Conservation (phyloP, 345 rosid genomes). For the Lagerstroemia speciosa region DNA sequence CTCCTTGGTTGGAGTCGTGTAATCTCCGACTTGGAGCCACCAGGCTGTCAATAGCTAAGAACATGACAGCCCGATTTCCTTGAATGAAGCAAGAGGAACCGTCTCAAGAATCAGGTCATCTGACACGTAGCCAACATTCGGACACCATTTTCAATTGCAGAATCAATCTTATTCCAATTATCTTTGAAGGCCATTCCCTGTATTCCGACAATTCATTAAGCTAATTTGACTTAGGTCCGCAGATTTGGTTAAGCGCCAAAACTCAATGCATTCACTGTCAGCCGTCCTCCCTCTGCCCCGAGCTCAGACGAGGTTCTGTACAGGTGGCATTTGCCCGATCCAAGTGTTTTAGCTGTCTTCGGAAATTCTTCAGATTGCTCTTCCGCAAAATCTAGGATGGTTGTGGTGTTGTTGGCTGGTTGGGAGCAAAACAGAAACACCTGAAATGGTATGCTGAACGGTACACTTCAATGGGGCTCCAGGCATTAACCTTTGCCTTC, state of each 20-base stretch:
- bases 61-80: slow-evolving; percentile 22
- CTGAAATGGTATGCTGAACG: slow-evolving; percentile 87
- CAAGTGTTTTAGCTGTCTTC: slow-evolving; percentile 43
- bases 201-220: not conserved
- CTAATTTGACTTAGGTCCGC: slow-evolving; percentile 32
- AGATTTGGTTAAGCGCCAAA: slow-evolving; percentile 55
- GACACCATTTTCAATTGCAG: not conserved
- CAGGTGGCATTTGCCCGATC: slow-evolving; percentile 87
- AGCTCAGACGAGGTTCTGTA: slow-evolving; percentile 33
- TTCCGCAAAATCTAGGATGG: slow-evolving; percentile 59
- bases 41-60: slow-evolving; percentile 18
- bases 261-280: slow-evolving; percentile 25
- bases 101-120: not conserved
- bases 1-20: slow-evolving; percentile 13
- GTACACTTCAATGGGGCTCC: slow-evolving; percentile 86
- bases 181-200: not conserved
- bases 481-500: slow-evolving; percentile 84
- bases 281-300: slow-evolving; percentile 35
- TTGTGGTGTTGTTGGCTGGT: slow-evolving; percentile 97
- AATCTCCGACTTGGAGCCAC: not conserved
- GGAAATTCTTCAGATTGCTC: slow-evolving; percentile 44
- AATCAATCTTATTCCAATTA: not conserved
- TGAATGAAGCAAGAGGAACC: not conserved
- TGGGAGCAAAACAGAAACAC: slow-evolving; percentile 97
- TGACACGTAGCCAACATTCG: not conserved